These are phyloP conservation scores for Lycium barbarum DNA, from an alignment of 257 asterid genomes.

Conservation along the genomic window DNA sequence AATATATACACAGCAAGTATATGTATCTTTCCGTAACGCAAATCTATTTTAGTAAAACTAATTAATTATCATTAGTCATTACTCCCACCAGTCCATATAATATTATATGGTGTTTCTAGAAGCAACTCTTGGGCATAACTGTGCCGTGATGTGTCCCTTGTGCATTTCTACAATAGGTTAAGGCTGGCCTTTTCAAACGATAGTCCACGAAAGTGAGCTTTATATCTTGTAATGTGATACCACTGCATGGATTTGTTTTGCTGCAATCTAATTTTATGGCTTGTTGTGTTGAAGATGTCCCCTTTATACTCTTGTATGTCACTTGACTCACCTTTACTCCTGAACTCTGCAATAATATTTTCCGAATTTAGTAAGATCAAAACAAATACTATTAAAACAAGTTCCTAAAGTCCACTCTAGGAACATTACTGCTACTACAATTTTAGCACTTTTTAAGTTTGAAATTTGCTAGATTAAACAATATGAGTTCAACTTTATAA, in stretches of 20 bases:
- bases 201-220: constrained; percentile 7
- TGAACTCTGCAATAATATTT: not conserved
- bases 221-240: constrained; percentile 12
- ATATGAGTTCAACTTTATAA: too few species aligned
- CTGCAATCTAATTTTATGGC: constrained; percentile 25
- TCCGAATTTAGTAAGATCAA: not conserved
- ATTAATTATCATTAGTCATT: not conserved
- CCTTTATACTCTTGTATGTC: constrained; percentile 11
- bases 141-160: not conserved
- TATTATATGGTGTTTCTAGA: not conserved
- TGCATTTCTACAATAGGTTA: constrained; percentile 20
- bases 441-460: too few species aligned
- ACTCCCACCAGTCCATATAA: not conserved
- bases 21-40: not conserved
- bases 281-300: constrained; percentile 3
- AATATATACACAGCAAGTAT: not conserved
- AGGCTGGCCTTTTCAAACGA: not conserved
- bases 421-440: too few species aligned
- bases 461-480: too few species aligned
- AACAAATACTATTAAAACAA: not conserved
- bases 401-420: not conserved
- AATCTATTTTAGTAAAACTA: too few species aligned
- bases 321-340: constrained; percentile 11
- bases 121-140: not conserved
- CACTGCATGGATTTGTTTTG: constrained; percentile 18